Evolutionary conservation across 495 filamentous ascomycete genomes (phyloP).

Genomic region (Massariosphaeria phaeospora): DNA sequence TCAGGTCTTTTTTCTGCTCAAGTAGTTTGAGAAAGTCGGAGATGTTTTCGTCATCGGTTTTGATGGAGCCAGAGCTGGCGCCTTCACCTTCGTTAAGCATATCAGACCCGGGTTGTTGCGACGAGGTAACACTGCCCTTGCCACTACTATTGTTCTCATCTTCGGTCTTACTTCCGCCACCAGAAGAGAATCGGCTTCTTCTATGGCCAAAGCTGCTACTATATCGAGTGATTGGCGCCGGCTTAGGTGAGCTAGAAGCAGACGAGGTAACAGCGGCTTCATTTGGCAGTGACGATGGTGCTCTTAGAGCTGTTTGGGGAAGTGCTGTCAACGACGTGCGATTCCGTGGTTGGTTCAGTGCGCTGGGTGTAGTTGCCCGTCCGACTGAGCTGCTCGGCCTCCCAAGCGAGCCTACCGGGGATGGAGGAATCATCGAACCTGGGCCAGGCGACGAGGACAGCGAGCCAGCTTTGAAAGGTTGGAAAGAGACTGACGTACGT

Average conservation of each 20-base stretch:
- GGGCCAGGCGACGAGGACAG: slow-evolving; percentile 81
- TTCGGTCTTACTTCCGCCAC: slow-evolving; percentile 64
- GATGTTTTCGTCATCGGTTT: slow-evolving; percentile 85
- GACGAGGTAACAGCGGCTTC: slow-evolving; percentile 59
- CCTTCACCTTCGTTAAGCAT: slow-evolving; percentile 63
- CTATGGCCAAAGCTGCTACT: slow-evolving; percentile 87
- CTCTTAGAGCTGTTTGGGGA: slow-evolving; percentile 60
- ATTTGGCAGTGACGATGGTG: slow-evolving; percentile 47
- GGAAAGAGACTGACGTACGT: slow-evolving; percentile 86
- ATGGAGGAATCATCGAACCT: slow-evolving; percentile 51
- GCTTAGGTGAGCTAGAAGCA: slow-evolving; percentile 66
- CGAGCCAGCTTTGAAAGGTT: slow-evolving; percentile 91
- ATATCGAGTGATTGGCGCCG: slow-evolving; percentile 63
- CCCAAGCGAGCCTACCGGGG: slow-evolving; percentile 57
- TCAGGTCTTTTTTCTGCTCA: slow-evolving; percentile 71
- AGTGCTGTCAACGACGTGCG: slow-evolving; percentile 61
- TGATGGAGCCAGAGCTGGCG: slow-evolving; percentile 71
- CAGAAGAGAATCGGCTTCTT: slow-evolving; percentile 67
- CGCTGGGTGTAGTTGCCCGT: slow-evolving; percentile 46
- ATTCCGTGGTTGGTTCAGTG: slow-evolving; percentile 59
- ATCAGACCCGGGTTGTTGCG: slow-evolving; percentile 81
- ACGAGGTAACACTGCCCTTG: slow-evolving; percentile 77
- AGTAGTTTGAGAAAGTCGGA: slow-evolving; percentile 86
- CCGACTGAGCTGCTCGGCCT: slow-evolving; percentile 47
- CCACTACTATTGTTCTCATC: slow-evolving; percentile 86